Evolutionary conservation across 2,329 filamentous ascomycete genomes (phyloP), one percentile per base, ranked within the genome.

Genomic region (Allantophomopsis cytisporea): DNA sequence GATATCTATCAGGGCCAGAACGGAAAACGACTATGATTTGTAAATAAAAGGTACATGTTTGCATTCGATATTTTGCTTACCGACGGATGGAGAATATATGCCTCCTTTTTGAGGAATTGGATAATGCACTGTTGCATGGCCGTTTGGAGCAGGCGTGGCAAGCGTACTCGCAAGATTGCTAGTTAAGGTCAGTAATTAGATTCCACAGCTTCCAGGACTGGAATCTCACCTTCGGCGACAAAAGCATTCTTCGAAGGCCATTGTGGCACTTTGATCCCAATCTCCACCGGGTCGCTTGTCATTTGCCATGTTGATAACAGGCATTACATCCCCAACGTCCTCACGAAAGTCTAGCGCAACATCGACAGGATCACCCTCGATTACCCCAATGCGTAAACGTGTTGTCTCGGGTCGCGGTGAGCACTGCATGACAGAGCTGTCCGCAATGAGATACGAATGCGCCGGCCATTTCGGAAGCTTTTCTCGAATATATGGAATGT

Each of bases 211-310:
- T 28, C 3, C 7, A 28, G 23, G 3, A 6, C 23, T 28, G 23
- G 10, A 12, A 28, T 28, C 31, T 15, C 7, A 34, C 31, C 31
- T 34, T 34, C 31, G 31, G 12, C 31, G 31, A 14, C 81, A 83
- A 31, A 88, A 69, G 47, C 79, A 79, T 58, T 87, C 83, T 60
- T 83, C 77, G 39, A 76, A 76, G 23, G 74, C 74, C 47, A 72
- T 66, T 11, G 71, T 61, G 8, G 31, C 31, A 15, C 31, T 34
- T 14, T 34, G 80, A 50, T 86, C 81, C 83, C 83, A 88, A 54
- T 87, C 81, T n/a, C 83, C 83, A 8, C 83, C 83, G 1, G 82
- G 70, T 31, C 80, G 68, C 53, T 80, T 82, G 55, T 87, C 82
- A 59, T 87, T 84, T 36, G 83, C 83, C 40, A 76, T 72, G 47